These are phyloP conservation scores for Geoglossum cookeanum DNA, from an alignment of 2,329 filamentous ascomycete species.

Conservation along the genomic window DNA sequence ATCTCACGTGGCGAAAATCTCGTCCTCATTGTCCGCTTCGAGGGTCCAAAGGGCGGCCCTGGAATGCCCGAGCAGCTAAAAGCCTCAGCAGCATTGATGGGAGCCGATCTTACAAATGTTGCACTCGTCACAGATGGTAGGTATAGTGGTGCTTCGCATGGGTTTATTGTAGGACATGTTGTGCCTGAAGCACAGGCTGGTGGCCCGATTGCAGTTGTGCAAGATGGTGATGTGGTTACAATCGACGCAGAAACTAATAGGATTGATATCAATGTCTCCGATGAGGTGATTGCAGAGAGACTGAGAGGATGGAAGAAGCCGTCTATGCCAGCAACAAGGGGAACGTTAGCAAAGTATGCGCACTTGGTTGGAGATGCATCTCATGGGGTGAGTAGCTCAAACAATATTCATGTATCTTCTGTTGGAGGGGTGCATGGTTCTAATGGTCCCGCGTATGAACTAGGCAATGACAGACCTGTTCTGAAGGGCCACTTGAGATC, in stretches of 20 bases:
- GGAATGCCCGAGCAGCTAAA: conserved; percentile 94
- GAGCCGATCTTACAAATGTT: conserved; percentile 69
- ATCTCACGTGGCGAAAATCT: conserved; percentile 62
- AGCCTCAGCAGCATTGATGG: conserved; percentile 80
- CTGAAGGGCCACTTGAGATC: background rate
- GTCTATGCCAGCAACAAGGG: conserved; percentile 53
- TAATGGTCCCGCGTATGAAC: background rate
- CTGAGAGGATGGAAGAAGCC: conserved; percentile 51
- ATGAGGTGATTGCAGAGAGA: conserved; percentile 49
- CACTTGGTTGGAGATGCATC: conserved; percentile 75
- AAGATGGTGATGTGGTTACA: conserved; percentile 62
- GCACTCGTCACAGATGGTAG: conserved; percentile 84
- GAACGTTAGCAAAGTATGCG: conserved; percentile 80
- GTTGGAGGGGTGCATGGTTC: background rate
- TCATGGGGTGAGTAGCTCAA: conserved; percentile 37
- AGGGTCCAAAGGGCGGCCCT: conserved; percentile 81
- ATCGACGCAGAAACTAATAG: conserved; percentile 68
- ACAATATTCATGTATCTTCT: background rate
- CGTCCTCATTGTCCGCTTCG: conserved; percentile 79
- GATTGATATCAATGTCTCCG: conserved; percentile 50
- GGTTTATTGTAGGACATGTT: conserved; percentile 87
- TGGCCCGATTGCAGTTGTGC: conserved; percentile 69
- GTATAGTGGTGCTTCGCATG: conserved; percentile 75
- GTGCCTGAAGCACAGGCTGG: conserved; percentile 78
- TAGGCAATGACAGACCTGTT: conserved; percentile 3